Evolutionary conservation across 2,329 filamentous ascomycete genomes (phyloP).

Genomic region (Macrophomina pseudophaseolina): DNA sequence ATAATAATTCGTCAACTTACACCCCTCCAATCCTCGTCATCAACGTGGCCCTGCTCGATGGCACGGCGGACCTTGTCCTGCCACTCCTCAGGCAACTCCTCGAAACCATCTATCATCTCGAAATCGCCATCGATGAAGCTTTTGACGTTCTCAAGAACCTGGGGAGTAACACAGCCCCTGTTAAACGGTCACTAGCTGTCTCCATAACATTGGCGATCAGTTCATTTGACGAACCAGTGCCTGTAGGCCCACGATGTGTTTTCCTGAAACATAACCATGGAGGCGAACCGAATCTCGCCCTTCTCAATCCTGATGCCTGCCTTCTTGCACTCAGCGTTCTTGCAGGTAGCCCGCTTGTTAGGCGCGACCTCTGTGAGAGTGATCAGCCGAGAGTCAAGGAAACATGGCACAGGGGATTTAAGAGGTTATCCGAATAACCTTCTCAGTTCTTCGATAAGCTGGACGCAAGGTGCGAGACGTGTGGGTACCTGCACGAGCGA

Average conservation of each 20-base stretch:
- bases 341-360: constrained; percentile 75
- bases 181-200: constrained; percentile 28
- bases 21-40: constrained; percentile 85
- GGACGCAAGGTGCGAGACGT: no score
- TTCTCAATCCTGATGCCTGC: constrained; percentile 73
- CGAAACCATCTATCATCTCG: constrained; percentile 77
- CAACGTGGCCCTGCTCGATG: constrained; percentile 78
- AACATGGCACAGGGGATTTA: no score
- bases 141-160: constrained; percentile 70
- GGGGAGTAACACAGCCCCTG: constrained; percentile 89
- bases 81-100: constrained; percentile 71
- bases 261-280: constrained; percentile 67
- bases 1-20: constrained; percentile 59
- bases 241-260: constrained; percentile 76
- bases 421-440: no score
- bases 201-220: not conserved
- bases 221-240: constrained; percentile 66
- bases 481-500: not conserved
- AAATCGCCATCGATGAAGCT: constrained; percentile 63
- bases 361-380: constrained; percentile 68
- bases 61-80: constrained; percentile 77
- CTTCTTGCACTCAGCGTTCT: constrained; percentile 75
- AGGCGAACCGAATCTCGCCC: constrained; percentile 77
- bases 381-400: constrained; percentile 16
- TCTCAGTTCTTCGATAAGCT: no score